Percentiles rank a stretch among this genome's conserved stretches.
These are phyloP conservation scores for Tothia fuscella DNA, from an alignment of 2,329 filamentous ascomycete genomes.

Conservation along the genomic window DNA sequence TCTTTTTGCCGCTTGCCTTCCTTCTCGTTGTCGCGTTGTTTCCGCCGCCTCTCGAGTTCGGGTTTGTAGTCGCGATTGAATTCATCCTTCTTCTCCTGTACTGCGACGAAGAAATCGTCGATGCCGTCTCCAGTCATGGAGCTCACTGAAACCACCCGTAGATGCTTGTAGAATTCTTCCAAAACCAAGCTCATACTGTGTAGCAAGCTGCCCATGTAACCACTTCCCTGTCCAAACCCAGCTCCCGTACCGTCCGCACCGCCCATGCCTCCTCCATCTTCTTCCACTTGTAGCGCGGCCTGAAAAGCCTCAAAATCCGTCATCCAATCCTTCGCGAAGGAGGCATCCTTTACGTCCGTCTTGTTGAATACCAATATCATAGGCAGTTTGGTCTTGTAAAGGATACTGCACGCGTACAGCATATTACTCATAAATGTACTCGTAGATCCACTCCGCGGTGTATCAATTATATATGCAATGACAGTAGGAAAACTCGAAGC, in stretches of 20 bases:
- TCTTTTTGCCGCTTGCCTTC: slow-evolving; percentile 63
- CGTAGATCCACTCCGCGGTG: slow-evolving; percentile 81
- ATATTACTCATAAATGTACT: slow-evolving; percentile 99
- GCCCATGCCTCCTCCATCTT: slow-evolving; percentile 64
- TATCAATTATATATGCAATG: slow-evolving; percentile 95
- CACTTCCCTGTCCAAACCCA: slow-evolving; percentile 52
- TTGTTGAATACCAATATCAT: slow-evolving; percentile 99
- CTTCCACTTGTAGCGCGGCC: slow-evolving; percentile 66
- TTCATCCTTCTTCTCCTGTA: slow-evolving; percentile 75
- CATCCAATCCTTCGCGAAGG: slow-evolving; percentile 98
- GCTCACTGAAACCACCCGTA: slow-evolving; percentile 86
- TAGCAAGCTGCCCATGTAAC: slow-evolving; percentile 90
- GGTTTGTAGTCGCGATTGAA: slow-evolving; percentile 86
- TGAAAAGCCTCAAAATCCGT: slow-evolving; percentile 97
- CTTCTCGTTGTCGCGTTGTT: slow-evolving; percentile 66
- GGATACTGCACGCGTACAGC: slow-evolving; percentile 95
- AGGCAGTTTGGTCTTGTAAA: slow-evolving; percentile 96
- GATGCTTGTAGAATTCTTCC: slow-evolving; percentile 92
- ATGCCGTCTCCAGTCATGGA: slow-evolving; percentile 86
- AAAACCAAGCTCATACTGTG: slow-evolving; percentile 98
- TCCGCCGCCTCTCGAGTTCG: slow-evolving; percentile 68
- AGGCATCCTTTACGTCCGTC: slow-evolving; percentile 84
- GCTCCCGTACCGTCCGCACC: slow-evolving; percentile 53
- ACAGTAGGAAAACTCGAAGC: slow-evolving; percentile 93
- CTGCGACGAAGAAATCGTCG: slow-evolving; percentile 85